Percentiles rank a stretch among this genome's conserved stretches.
Conservation (phyloP, 495 filamentous ascomycete genomes). For the Penicillium cataractarum region DNA sequence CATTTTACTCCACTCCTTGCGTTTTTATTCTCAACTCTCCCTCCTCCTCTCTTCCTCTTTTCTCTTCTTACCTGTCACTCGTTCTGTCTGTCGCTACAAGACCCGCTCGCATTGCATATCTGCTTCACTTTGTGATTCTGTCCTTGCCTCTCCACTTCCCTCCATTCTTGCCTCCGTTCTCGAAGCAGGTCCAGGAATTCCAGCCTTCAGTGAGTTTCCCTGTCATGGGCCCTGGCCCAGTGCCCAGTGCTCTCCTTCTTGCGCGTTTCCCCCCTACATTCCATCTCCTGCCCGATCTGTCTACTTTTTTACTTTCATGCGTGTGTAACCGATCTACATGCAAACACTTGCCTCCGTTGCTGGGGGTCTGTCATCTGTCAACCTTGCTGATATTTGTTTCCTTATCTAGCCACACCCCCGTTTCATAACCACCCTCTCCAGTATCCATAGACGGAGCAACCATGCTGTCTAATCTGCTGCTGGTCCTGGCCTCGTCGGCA, state of each 20-base stretch:
- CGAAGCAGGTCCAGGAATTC: constrained; percentile 13
- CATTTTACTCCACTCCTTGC: constrained; percentile 9
- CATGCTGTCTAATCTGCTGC: constrained; percentile 34
- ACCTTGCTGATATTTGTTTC: background rate
- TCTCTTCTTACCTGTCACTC: constrained; percentile 12
- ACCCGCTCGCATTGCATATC: background rate
- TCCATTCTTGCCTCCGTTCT: constrained; percentile 9
- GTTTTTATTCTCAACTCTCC: constrained; percentile 14
- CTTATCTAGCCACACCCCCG: background rate
- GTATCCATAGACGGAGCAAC: constrained; percentile 8
- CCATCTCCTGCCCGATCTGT: constrained; percentile 5
- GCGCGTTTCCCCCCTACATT: constrained; percentile 24
- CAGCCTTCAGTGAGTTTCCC: constrained; percentile 17
- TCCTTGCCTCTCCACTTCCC: background rate
- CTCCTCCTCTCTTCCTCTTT: constrained; percentile 16
- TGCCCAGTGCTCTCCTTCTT: background rate
- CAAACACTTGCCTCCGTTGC: background rate
- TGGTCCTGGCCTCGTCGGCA: constrained; percentile 35
- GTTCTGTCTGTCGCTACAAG: constrained; percentile 12
- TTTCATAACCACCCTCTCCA: background rate
- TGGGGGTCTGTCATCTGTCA: background rate
- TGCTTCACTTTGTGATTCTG: constrained; percentile 6
- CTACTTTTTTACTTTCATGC: constrained; percentile 13
- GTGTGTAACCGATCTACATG: constrained; percentile 1
- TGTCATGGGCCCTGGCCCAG: constrained; percentile 7